phyloP scores from a whole-genome alignment of 129 eudicot genomes.

The Artemisia argyi region DNA sequence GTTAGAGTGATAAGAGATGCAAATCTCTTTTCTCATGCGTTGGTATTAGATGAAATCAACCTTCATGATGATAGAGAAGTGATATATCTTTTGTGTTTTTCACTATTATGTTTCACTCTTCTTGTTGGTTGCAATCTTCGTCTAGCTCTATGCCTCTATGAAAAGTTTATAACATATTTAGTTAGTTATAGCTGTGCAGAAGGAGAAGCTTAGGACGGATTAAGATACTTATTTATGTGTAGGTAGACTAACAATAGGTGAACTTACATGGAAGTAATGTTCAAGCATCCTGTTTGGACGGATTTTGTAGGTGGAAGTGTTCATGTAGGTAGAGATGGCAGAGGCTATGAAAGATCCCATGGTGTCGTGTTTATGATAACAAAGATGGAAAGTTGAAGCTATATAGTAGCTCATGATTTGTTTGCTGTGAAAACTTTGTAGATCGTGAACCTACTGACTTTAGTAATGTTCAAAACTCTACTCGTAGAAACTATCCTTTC shows the following conservation, averaged over 20 bases:
- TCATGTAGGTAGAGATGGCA: too few relatives aligned
- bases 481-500: too few relatives aligned
- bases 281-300: neutral
- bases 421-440: too few relatives aligned
- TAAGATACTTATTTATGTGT: neutral
- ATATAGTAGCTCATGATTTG: too few relatives aligned
- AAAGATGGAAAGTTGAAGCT: too few relatives aligned
- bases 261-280: neutral
- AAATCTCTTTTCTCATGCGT: constrained; percentile 4
- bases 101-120: neutral
- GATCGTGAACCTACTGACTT: too few relatives aligned
- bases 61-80: neutral
- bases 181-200: neutral
- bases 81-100: neutral
- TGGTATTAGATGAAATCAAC: constrained; percentile 5
- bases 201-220: constrained; percentile 6
- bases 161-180: neutral
- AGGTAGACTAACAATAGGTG: neutral
- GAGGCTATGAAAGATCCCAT: too few relatives aligned
- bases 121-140: constrained; percentile 8
- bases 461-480: too few relatives aligned
- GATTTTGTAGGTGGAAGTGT: too few relatives aligned
- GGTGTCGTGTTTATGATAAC: too few relatives aligned
- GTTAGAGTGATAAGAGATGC: neutral
- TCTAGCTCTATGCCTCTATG: neutral